phyloP scores from a whole-genome alignment of 2,329 filamentous ascomycete genomes.

The Phialophora macrospora region DNA sequence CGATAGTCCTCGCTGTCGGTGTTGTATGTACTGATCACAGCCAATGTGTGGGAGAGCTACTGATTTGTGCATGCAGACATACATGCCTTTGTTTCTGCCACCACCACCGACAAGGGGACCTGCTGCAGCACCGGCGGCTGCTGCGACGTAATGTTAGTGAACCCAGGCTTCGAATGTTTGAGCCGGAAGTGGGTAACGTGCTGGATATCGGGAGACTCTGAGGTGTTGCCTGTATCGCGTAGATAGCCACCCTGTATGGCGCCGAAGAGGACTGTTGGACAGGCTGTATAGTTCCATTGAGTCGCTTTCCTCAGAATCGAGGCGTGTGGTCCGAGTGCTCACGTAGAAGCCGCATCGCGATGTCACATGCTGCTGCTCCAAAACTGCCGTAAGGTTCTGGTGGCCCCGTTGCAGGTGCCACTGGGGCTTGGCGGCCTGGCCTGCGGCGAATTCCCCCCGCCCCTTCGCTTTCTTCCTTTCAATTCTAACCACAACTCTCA shows the following conservation, averaged over 20 bases:
- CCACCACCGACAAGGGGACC: slow-evolving; percentile 50
- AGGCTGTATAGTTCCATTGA: background rate
- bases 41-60: background rate
- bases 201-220: background rate
- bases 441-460: background rate
- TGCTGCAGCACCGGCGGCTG: slow-evolving; percentile 55
- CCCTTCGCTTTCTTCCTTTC: background rate
- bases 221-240: background rate
- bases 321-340: background rate
- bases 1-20: slow-evolving; percentile 63
- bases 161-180: background rate
- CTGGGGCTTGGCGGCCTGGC: background rate
- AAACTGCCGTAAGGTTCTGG: background rate
- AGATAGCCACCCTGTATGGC: background rate
- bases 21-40: slow-evolving; percentile 47
- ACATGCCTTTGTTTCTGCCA: slow-evolving; percentile 69
- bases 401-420: background rate
- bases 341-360: background rate
- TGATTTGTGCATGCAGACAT: slow-evolving; percentile 53
- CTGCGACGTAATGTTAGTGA: slow-evolving; percentile 32
- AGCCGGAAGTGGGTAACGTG: background rate
- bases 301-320: background rate
- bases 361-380: background rate
- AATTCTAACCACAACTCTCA: background rate
- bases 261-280: background rate